These are phyloP conservation scores for Geosiphon pyriformis DNA, from an alignment of 192 early-diverging fungal genomes.

Conservation along the genomic window DNA sequence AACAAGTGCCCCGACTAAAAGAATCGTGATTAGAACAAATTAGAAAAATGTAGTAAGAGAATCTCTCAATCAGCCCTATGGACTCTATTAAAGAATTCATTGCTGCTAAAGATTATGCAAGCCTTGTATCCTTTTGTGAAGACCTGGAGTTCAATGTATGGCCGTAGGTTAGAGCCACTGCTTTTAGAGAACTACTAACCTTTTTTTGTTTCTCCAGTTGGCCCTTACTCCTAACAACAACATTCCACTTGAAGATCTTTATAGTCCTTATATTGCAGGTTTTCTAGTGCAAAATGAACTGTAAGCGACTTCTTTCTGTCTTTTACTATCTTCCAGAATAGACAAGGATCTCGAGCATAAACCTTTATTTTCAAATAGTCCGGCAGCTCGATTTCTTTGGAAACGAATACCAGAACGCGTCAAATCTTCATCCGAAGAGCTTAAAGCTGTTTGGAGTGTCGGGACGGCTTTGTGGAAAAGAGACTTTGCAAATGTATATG, in stretches of 20 bases:
- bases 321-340: neutral
- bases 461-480: constrained; percentile 21
- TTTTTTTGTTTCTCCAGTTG: constrained; percentile 15
- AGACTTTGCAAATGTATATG: constrained; percentile 16
- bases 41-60: too few relatives aligned
- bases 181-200: too few relatives aligned
- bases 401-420: constrained; percentile 21
- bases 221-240: constrained; percentile 5
- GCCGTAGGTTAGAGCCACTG: too few relatives aligned
- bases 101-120: constrained; percentile 1
- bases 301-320: constrained; percentile 2
- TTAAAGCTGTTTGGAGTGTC: constrained; percentile 22
- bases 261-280: constrained; percentile 12
- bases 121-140: constrained; percentile 21
- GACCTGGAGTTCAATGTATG: constrained; percentile 25
- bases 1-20: too few relatives aligned
- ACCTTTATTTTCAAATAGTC: constrained; percentile 4
- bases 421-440: constrained; percentile 9
- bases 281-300: constrained; percentile 25
- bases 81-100: constrained; percentile 18
- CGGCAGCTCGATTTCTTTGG: constrained; percentile 25
- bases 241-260: constrained; percentile 23
- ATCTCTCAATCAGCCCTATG: too few relatives aligned
- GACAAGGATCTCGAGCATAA: neutral
- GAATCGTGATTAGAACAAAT: too few relatives aligned